Evolutionary conservation across 768 basidiomycete species (phyloP).

Genomic region (Tylopilus subfusipes): DNA sequence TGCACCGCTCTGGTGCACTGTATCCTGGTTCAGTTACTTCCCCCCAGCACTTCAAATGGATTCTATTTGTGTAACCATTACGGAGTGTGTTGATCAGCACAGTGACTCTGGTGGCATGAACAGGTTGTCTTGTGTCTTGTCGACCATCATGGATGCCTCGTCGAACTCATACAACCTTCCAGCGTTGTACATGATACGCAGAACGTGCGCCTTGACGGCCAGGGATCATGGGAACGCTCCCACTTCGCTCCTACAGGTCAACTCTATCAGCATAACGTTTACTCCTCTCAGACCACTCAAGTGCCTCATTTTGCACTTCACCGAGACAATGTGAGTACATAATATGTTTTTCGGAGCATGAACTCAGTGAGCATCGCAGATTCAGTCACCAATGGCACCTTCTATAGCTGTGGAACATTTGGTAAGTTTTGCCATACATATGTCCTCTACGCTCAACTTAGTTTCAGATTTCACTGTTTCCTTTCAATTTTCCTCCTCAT

Average conservation of each 20-base stretch:
- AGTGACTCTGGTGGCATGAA: neutral
- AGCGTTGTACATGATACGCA: neutral
- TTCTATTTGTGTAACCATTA: neutral
- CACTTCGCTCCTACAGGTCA: neutral
- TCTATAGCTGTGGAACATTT: too few relatives aligned
- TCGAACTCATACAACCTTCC: neutral
- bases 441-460: neutral
- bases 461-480: neutral
- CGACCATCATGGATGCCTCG: neutral
- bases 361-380: neutral
- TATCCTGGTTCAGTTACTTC: neutral
- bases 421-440: neutral
- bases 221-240: neutral
- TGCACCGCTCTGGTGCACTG: neutral
- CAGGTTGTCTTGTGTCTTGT: neutral
- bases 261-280: neutral
- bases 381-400: too few relatives aligned
- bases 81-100: neutral
- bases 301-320: neutral
- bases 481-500: too few relatives aligned
- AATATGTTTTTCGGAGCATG: neutral
- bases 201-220: neutral
- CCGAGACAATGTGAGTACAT: neutral
- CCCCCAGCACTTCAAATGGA: neutral
- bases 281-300: too few relatives aligned